Evolutionary conservation across 257 asterid species (phyloP), one percentile per base, ranked within the genome.

Genomic region (Capsicum baccatum): DNA sequence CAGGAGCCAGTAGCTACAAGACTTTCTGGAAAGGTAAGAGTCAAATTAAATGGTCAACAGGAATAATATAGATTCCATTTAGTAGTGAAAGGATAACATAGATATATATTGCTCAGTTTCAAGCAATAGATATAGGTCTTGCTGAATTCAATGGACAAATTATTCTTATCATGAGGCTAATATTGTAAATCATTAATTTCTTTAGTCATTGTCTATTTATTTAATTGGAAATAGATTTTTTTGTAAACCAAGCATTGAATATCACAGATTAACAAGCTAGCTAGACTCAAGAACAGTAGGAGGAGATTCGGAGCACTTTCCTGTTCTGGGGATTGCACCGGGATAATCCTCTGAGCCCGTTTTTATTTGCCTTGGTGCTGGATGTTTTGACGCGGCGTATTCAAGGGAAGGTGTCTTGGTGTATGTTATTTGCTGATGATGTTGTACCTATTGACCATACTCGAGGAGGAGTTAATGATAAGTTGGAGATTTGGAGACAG

Each of bases 11-110:
- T 16, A 17, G 79, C 37, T 9, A n/a, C 17, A 10, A 71, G 17
- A 57, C 44, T 17, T 71, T 71, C 79, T 44, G 12, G 33, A 71
- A 66, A 9, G 5, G 79, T 2, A 44, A 71, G 57, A 71, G 79
- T 44, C 3, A 44, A 71, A 71, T 71, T 71, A 71, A 71, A 42
- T 44, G 79, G 55, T 44, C 57, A 71, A 71, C 57, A 17, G 16
- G 37, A 44, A 71, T 70, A 71, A 17, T 2, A n/a, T 16, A 71
- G 37, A 44, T 44, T 71, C 26, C 56, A 42, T 37, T 44, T 71
- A 8, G 79, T 57, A 47, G 37, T 71, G 37, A 71, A 69, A 71
- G 79, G 57, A n/a, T 44, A 71, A 2, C 9, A 44, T 17, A 70
- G 37, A 2, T 70, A 70, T 17, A 70, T 70, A 70, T 42, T 17